A percentile compares a stretch with the other conserved stretches of the same genome.
Evolutionary conservation across 1,284 basidiomycete genomes (phyloP).

Genomic region (Cryptococcus wingfieldii): DNA sequence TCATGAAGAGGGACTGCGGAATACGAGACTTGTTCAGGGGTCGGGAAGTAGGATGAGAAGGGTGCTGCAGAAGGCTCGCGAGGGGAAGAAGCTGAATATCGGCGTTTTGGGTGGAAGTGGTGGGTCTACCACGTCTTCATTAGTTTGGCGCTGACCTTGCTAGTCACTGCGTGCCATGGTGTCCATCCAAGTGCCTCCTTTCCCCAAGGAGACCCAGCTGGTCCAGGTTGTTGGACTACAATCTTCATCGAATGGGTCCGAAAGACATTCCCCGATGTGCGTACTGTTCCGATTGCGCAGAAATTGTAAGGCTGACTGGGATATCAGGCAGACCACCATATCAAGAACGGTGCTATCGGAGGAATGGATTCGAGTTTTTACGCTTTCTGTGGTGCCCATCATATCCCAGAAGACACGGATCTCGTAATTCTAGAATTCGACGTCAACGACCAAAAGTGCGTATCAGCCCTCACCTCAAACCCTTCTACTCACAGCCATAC

Average conservation of each 20-base stretch:
- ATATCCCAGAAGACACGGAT: slow-evolving; percentile 43
- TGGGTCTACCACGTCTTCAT: slow-evolving; percentile 17
- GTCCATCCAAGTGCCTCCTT: slow-evolving; percentile 38
- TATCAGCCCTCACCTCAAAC: not conserved
- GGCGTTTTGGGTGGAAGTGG: slow-evolving; percentile 47
- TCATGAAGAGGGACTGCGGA: slow-evolving; percentile 28
- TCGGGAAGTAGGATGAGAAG: slow-evolving; percentile 36
- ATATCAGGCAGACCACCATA: slow-evolving; percentile 20
- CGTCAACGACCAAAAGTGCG: slow-evolving; percentile 48
- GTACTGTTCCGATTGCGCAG: not conserved
- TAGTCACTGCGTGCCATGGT: slow-evolving; percentile 37
- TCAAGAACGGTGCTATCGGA: slow-evolving; percentile 45
- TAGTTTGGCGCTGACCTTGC: not conserved
- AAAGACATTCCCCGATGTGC: slow-evolving; percentile 34
- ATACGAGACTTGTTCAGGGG: slow-evolving; percentile 30
- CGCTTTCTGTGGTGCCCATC: slow-evolving; percentile 48
- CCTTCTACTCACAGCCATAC: not conserved
- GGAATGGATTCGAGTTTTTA: slow-evolving; percentile 49
- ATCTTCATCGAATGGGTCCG: slow-evolving; percentile 39
- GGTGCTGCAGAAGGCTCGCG: slow-evolving; percentile 34
- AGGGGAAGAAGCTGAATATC: slow-evolving; percentile 36
- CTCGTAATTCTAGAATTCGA: slow-evolving; percentile 48
- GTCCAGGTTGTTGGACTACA: slow-evolving; percentile 45
- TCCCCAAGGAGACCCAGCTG: slow-evolving; percentile 43
- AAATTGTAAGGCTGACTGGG: not conserved